Percentiles rank a stretch among this genome's conserved stretches.
These are phyloP conservation scores for Phlebopus sp. DNA, from an alignment of 1,284 basidiomycete genomes.

Conservation along the genomic window DNA sequence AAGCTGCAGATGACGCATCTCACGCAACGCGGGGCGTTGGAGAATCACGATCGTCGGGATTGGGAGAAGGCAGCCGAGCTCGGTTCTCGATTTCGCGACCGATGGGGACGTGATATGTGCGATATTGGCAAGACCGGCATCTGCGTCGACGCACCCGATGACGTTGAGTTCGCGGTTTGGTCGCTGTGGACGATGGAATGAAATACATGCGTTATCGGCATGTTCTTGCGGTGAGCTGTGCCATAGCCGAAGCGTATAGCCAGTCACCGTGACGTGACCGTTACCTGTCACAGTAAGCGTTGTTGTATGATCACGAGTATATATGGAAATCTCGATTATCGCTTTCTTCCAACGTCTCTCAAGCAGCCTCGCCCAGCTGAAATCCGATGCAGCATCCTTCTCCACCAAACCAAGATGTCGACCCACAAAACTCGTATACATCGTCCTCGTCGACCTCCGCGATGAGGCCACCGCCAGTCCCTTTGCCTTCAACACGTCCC, in stretches of 20 bases:
- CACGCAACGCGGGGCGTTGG: too few relatives aligned
- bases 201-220: slow-evolving; percentile 5
- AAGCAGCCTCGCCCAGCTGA: not conserved
- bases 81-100: too few relatives aligned
- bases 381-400: slow-evolving; percentile 22
- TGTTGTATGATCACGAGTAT: slow-evolving; percentile 19
- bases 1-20: too few relatives aligned
- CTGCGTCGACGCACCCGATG: too few relatives aligned
- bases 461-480: not conserved
- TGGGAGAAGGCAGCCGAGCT: too few relatives aligned
- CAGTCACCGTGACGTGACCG: slow-evolving; percentile 6
- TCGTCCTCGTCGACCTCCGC: not conserved
- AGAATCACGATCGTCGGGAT: too few relatives aligned
- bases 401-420: slow-evolving; percentile 10
- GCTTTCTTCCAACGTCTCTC: slow-evolving; percentile 15
- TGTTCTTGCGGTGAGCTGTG: too few relatives aligned
- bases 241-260: slow-evolving; percentile 1
- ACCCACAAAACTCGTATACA: slow-evolving; percentile 2
- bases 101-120: too few relatives aligned
- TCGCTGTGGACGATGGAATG: not conserved
- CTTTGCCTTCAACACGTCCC: slow-evolving; percentile 11
- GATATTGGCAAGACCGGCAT: too few relatives aligned
- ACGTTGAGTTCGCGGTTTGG: too few relatives aligned
- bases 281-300: slow-evolving; percentile 20
- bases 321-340: slow-evolving; percentile 37